A percentile compares a stretch with the other conserved stretches of the same genome.
Conservation (phyloP, 805 yeast species). For the Ogataea ganodermae region DNA sequence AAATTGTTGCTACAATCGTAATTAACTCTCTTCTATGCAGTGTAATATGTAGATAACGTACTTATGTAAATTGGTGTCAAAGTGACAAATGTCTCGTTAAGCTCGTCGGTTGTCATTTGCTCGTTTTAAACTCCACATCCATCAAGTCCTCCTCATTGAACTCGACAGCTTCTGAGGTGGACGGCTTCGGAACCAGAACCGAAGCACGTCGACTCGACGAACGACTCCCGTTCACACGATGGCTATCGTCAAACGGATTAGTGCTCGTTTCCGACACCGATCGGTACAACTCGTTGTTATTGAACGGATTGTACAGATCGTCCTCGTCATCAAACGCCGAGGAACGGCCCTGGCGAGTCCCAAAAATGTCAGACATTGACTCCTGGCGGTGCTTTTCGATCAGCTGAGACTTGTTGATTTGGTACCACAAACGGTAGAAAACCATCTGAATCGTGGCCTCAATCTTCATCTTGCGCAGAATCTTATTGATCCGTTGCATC, state of each 20-base stretch:
- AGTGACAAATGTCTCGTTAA: too few relatives aligned
- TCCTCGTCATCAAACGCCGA: constrained; percentile 10
- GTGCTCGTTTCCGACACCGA: constrained; percentile 30
- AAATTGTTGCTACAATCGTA: too few relatives aligned
- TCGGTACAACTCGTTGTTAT: constrained; percentile 24
- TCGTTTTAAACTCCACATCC: constrained; percentile 11
- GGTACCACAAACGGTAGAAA: constrained; percentile 49
- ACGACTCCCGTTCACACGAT: constrained; percentile 2
- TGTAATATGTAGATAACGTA: too few relatives aligned
- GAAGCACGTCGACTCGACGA: not conserved
- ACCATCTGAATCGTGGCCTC: constrained; percentile 50
- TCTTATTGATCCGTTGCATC: constrained; percentile 55
- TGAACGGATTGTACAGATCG: constrained; percentile 26
- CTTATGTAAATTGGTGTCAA: too few relatives aligned
- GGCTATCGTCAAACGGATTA: constrained; percentile 31
- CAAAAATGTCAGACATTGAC: constrained; percentile 9
- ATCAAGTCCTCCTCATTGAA: constrained; percentile 8
- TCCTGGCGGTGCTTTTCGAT: constrained; percentile 4
- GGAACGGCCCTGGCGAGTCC: constrained; percentile 1
- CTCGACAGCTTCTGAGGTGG: not conserved
- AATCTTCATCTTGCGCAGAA: constrained; percentile 43
- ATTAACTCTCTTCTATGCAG: too few relatives aligned
- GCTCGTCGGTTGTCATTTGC: too few relatives aligned
- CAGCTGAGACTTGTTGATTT: constrained; percentile 22
- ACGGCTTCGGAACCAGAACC: not conserved